phyloP scores from a whole-genome alignment of 139 green algal genomes.

The Choricystis sp. region DNA sequence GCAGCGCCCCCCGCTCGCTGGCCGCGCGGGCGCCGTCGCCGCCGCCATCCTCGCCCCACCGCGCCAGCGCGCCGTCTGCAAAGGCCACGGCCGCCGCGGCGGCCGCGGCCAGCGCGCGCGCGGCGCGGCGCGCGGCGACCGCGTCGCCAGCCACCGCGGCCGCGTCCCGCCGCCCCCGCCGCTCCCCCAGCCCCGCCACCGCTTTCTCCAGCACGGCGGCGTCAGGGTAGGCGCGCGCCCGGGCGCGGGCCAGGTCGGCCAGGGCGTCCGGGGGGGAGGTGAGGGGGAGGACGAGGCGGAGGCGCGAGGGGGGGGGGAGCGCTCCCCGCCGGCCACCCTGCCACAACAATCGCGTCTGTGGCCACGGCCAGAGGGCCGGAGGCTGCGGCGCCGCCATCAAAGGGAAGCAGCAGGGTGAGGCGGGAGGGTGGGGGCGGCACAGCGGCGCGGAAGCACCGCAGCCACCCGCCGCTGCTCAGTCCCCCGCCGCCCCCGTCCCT shows the following conservation, averaged over 20 bases:
- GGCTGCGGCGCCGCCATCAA: neutral
- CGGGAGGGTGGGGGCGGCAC: neutral
- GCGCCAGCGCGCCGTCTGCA: neutral
- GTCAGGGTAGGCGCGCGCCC: neutral
- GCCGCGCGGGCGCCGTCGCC: neutral
- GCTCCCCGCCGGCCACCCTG: neutral
- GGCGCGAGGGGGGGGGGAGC: neutral
- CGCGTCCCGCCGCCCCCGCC: too few relatives aligned
- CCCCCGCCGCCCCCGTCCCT: neutral
- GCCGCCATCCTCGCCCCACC: too few relatives aligned
- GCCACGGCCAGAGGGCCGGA: neutral
- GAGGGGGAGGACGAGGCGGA: neutral
- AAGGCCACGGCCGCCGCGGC: neutral
- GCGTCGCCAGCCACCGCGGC: neutral
- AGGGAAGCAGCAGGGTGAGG: neutral
- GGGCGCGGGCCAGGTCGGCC: neutral
- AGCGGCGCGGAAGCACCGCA: neutral
- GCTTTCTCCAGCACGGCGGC: neutral
- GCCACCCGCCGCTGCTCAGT: neutral
- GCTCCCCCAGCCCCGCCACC: neutral
- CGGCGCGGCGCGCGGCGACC: too few relatives aligned
- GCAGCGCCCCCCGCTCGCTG: neutral
- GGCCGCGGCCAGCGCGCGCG: neutral
- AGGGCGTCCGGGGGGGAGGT: neutral
- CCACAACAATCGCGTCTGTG: neutral